A percentile compares a stretch with the other conserved stretches of the same genome.
phyloP scores from a whole-genome alignment of 345 rosid genomes.

The Citrus australasica region DNA sequence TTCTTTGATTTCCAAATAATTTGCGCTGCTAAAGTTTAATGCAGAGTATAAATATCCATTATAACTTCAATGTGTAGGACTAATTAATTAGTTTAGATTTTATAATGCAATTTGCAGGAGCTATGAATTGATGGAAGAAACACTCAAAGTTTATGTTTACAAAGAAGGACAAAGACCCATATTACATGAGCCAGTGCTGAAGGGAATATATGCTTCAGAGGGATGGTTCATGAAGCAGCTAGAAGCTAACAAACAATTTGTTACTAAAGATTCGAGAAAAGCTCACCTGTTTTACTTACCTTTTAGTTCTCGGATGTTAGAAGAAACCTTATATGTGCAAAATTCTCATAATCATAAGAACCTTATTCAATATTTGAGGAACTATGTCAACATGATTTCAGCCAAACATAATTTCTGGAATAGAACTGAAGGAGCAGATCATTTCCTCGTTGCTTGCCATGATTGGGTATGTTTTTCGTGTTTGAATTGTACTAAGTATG shows the following conservation, averaged over 20 bases:
- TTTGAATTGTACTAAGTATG: neutral
- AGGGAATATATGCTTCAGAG: constrained; percentile 96
- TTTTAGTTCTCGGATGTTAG: constrained; percentile 80
- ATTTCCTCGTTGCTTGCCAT: constrained; percentile 94
- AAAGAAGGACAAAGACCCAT: constrained; percentile 82
- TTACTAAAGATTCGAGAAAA: constrained; percentile 51
- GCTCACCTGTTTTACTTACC: constrained; percentile 96
- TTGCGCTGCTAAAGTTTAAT: neutral
- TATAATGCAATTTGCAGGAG: constrained; percentile 56
- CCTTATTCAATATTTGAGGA: constrained; percentile 57
- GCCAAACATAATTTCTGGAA: constrained; percentile 82
- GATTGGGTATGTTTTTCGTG: constrained; percentile 67
- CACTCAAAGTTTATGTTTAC: constrained; percentile 77
- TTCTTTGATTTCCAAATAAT: neutral
- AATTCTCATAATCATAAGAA: constrained; percentile 68
- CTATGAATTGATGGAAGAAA: constrained; percentile 86
- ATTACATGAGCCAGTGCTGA: constrained; percentile 61
- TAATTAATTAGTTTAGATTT: neutral
- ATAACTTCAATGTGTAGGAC: neutral
- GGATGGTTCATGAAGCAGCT: constrained; percentile 97
- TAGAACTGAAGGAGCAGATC: constrained; percentile 85
- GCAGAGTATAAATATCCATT: constrained; percentile 2
- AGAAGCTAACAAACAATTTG: constrained; percentile 60
- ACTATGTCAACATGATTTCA: constrained; percentile 54
- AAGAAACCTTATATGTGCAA: constrained; percentile 63